Evolutionary conservation across 768 basidiomycete genomes (phyloP), one percentile per base, ranked within the genome.

Genomic region (Strobilomyces dryophilus): DNA sequence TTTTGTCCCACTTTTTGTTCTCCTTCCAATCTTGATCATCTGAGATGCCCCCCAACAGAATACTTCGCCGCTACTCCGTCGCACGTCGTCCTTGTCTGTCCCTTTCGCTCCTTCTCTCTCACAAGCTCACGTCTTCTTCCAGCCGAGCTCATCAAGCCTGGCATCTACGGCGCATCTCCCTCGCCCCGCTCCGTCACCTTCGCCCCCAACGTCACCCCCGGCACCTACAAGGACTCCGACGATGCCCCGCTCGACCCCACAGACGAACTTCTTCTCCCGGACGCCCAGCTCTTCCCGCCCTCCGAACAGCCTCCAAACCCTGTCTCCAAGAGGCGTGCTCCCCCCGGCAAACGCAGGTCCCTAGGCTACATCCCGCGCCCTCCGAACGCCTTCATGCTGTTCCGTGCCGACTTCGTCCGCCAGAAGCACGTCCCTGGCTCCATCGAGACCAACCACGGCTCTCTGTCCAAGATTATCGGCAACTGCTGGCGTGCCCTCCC

Each of bases 401-500:
- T 71, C 61, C 69, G 70, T 20, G 66, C 69, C 29, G 66, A 72
- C 31, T 72, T 72, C 10, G 71, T 72, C 3, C 27, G 69, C 8
- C 76, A 77, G 46, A 75, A 79, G 37, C 77, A 79, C 49, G 76
- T 79, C 18, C 77, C 77, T 9, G 77, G 77, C 0, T 73, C 76
- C 10, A 78, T 79, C 54, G 78, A 79, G 63, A 75, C 74, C 1
- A 77, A 76, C 52, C 77, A 79, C 53, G 74, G 73, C 9, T 76
- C 76, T 1, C 67, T 79, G 12, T 79, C 77, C 2, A 78, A 77
- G 61, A 79, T 78, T 54, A 76, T 79, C 26, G 75, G 76, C 8
- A 77, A 77, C 51, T 77, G 74, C 58, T 91, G 89, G 89, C 79
- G 83, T 24, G 67, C 82, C 0, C 79, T 91, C 4, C 84, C 87